A percentile compares a stretch with the other conserved stretches of the same genome.
Evolutionary conservation across 305 asterid species (phyloP).

Genomic region (Fraxinus sp.): DNA sequence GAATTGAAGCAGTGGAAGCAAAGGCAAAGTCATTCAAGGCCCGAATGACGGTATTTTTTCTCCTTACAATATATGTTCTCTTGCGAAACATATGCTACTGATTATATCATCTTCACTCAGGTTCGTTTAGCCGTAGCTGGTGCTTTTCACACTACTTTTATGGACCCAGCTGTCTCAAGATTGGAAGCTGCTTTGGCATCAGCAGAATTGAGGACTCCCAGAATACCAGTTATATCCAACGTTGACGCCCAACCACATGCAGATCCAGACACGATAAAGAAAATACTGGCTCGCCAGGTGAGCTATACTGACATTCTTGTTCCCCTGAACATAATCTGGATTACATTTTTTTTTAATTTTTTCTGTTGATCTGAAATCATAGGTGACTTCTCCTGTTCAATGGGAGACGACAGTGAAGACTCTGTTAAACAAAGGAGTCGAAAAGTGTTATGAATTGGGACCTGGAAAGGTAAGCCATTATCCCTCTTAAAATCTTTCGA

Average conservation of each 20-base stretch:
- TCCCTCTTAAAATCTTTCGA: not conserved
- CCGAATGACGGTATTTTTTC: slow-evolving; percentile 72
- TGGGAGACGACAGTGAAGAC: slow-evolving; percentile 95
- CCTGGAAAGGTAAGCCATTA: slow-evolving; percentile 62
- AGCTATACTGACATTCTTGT: not conserved
- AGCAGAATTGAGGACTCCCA: slow-evolving; percentile 70
- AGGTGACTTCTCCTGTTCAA: slow-evolving; percentile 98
- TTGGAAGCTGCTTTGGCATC: slow-evolving; percentile 84
- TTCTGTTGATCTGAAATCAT: not conserved
- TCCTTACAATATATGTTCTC: slow-evolving; percentile 7
- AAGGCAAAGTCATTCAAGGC: slow-evolving; percentile 98
- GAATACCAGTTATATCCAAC: slow-evolving; percentile 93
- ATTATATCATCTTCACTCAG: slow-evolving; percentile 34
- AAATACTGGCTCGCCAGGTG: slow-evolving; percentile 87
- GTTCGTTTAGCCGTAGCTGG: slow-evolving; percentile 97
- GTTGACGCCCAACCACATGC: slow-evolving; percentile 78
- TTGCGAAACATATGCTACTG: not conserved
- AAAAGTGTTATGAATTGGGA: slow-evolving; percentile 88
- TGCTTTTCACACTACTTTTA: slow-evolving; percentile 89
- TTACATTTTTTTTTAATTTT: not conserved
- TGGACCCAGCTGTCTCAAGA: slow-evolving; percentile 89
- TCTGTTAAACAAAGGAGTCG: slow-evolving; percentile 62
- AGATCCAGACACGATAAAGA: slow-evolving; percentile 79
- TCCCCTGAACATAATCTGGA: slow-evolving; percentile 7
- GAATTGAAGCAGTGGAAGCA: slow-evolving; percentile 95